These are phyloP conservation scores for Cyclocybe cylindracea DNA, from an alignment of 768 basidiomycete species.

Conservation along the genomic window DNA sequence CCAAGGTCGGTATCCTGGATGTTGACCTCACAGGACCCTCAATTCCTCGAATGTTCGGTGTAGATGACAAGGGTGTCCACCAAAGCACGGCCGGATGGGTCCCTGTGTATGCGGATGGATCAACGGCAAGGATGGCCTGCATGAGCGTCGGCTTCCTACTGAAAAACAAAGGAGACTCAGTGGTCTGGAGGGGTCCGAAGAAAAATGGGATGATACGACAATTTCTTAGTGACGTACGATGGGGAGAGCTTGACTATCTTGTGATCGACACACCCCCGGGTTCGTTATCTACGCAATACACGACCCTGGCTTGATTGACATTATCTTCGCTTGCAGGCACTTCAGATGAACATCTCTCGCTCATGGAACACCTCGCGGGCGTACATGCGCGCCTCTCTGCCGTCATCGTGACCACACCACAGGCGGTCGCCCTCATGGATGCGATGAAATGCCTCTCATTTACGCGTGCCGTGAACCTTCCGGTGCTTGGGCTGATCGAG, in stretches of 20 bases:
- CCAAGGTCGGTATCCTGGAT: conserved; percentile 87
- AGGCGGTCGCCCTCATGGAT: conserved; percentile 94
- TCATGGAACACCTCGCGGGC: conserved; percentile 91
- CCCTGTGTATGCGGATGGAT: conserved; percentile 91
- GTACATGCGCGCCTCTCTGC: conserved; percentile 77
- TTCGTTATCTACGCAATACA: conserved; percentile 29
- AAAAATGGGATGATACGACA: conserved; percentile 98
- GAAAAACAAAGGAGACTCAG: conserved; percentile 87
- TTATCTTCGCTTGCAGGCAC: conserved; percentile 61
- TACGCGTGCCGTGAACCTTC: conserved; percentile 82
- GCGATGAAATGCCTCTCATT: conserved; percentile 97
- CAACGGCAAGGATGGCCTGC: conserved; percentile 73
- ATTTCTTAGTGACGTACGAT: conserved; percentile 91
- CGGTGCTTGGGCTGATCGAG: conserved; percentile 90
- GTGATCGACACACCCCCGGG: conserved; percentile 97
- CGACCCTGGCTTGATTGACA: conserved; percentile 15
- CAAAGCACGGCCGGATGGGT: conserved; percentile 98
- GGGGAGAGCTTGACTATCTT: conserved; percentile 92
- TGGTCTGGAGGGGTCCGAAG: conserved; percentile 98
- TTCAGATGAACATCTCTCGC: conserved; percentile 96
- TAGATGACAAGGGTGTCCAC: conserved; percentile 85
- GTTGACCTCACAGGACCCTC: conserved; percentile 94
- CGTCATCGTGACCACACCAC: conserved; percentile 95
- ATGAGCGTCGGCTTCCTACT: conserved; percentile 98
- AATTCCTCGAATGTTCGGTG: conserved; percentile 91